These are phyloP conservation scores for Amanita phalloides DNA, from an alignment of 768 basidiomycete species.

Conservation along the genomic window DNA sequence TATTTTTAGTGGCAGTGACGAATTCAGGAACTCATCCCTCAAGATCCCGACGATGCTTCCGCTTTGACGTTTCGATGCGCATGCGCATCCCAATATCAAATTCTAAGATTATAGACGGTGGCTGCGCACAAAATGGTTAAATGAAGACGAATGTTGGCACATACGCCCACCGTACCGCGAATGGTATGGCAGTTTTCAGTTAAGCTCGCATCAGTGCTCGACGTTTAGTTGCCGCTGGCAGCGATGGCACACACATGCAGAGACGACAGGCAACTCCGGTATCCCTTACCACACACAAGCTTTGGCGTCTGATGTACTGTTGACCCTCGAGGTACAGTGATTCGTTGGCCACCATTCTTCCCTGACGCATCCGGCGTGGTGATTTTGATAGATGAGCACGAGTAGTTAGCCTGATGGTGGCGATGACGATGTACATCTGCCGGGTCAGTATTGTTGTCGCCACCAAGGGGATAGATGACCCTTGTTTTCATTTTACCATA, in stretches of 20 bases:
- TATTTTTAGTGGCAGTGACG: background rate
- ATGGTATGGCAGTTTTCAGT: background rate
- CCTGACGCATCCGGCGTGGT: no score
- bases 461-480: no score
- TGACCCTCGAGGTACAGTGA: no score
- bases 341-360: no score
- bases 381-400: no score
- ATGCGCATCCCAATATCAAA: background rate
- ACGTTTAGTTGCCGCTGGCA: background rate
- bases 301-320: no score
- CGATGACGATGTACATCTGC: no score
- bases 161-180: background rate
- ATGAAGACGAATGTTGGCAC: background rate
- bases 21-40: background rate
- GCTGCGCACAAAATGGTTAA: background rate
- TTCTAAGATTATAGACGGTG: background rate
- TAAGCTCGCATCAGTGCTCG: background rate
- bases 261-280: no score
- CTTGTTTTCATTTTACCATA: no score
- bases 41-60: background rate
- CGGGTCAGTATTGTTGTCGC: no score
- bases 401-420: no score
- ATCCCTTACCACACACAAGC: no score
- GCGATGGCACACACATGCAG: background rate
- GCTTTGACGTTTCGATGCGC: background rate